Evolutionary conservation across 225 moss, liverwort and hornwort species (phyloP).

Genomic region (Ulota crispa): DNA sequence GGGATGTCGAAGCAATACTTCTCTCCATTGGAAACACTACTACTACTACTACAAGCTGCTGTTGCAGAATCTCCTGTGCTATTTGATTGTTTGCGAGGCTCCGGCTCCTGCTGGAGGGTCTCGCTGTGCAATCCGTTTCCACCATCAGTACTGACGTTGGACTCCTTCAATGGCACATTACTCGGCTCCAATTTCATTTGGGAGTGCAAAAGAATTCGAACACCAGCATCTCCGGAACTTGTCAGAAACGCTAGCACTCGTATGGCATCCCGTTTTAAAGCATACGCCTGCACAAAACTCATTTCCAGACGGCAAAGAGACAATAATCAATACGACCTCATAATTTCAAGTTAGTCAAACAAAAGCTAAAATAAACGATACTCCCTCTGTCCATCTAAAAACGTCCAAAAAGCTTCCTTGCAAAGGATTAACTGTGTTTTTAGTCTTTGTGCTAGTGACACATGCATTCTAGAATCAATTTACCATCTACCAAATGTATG

Average conservation of each 20-base stretch:
- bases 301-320: slow-evolving; percentile 3
- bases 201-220: slow-evolving; percentile 54
- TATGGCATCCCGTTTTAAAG: slow-evolving; percentile 72
- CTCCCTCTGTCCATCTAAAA: too few relatives aligned
- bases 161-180: slow-evolving; percentile 35
- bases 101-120: slow-evolving; percentile 38
- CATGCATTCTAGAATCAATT: too few relatives aligned
- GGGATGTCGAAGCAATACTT: slow-evolving; percentile 48
- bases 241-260: slow-evolving; percentile 75
- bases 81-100: slow-evolving; percentile 19
- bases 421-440: too few relatives aligned
- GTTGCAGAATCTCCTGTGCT: slow-evolving; percentile 18
- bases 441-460: too few relatives aligned
- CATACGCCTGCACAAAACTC: slow-evolving; percentile 53
- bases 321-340: not conserved
- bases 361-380: not conserved
- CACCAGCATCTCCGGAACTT: slow-evolving; percentile 68
- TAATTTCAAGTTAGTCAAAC: not conserved
- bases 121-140: slow-evolving; percentile 46
- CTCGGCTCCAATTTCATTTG: slow-evolving; percentile 35
- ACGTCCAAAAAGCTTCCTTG: too few relatives aligned
- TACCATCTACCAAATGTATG: too few relatives aligned
- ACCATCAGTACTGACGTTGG: slow-evolving; percentile 43
- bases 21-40: slow-evolving; percentile 18
- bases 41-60: not conserved